Percentiles rank a stretch among this genome's conserved stretches.
phyloP scores from a whole-genome alignment of 148 eudicot genomes.

The Euryodendron excelsum region DNA sequence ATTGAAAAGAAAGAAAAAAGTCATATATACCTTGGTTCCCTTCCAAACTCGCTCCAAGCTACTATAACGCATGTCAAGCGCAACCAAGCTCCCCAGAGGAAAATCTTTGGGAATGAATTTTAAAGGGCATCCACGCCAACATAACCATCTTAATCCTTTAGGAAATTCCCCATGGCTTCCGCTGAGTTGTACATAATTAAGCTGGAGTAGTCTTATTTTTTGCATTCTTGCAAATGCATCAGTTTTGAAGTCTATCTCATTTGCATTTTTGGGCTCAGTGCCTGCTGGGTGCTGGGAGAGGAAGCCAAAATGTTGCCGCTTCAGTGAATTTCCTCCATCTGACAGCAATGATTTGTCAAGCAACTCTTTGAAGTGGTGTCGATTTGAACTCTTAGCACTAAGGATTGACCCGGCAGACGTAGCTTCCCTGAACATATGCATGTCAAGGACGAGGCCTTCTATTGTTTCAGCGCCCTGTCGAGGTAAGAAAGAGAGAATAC shows the following conservation, averaged over 20 bases:
- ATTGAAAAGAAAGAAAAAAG: not conserved
- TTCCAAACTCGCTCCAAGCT: not conserved
- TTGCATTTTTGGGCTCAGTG: not conserved
- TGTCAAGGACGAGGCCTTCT: not conserved
- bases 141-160: not conserved
- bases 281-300: not conserved
- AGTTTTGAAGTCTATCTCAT: not conserved
- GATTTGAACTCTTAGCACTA: too few relatives aligned
- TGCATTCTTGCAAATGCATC: conserved; percentile 1
- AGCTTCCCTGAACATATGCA: too few relatives aligned
- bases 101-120: conserved; percentile 1
- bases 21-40: conserved; percentile 1
- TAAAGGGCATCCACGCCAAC: too few relatives aligned
- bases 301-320: not conserved
- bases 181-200: not conserved
- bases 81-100: conserved; percentile 6
- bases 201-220: conserved; percentile 9
- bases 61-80: conserved; percentile 3
- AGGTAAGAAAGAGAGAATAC: too few relatives aligned
- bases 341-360: too few relatives aligned
- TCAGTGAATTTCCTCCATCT: not conserved
- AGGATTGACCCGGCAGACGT: not conserved
- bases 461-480: not conserved
- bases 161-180: not conserved
- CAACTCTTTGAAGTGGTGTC: too few relatives aligned